Evolutionary conservation across 2,329 filamentous ascomycete genomes (phyloP).

Genomic region (Microdochium paspali): DNA sequence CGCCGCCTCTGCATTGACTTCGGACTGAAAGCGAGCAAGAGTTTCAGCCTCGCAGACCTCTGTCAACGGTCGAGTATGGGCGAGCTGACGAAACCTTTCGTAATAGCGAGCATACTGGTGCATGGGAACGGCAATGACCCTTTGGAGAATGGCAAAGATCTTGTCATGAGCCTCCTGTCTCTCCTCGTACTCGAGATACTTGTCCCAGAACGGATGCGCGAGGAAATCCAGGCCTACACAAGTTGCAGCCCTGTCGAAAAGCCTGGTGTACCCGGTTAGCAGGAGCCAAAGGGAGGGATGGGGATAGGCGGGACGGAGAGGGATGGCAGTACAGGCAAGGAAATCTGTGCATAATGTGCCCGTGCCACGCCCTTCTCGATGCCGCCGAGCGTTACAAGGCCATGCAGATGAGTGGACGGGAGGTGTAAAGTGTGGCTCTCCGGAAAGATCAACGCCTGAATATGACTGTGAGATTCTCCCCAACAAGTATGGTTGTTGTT

Average conservation of each 20-base stretch:
- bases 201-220: slow-evolving; percentile 96
- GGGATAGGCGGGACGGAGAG: slow-evolving; percentile 15
- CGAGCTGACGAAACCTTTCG: slow-evolving; percentile 74
- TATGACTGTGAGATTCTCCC: slow-evolving; percentile 1
- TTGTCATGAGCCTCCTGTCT: slow-evolving; percentile 75
- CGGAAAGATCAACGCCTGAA: slow-evolving; percentile 11
- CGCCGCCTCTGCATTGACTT: slow-evolving; percentile 58
- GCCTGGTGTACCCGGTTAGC: slow-evolving; percentile 43
- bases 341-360: slow-evolving; percentile 41
- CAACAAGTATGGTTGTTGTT: slow-evolving; percentile 35
- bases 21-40: slow-evolving; percentile 58
- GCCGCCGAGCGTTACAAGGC: slow-evolving; percentile 34
- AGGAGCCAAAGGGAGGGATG: slow-evolving; percentile 8
- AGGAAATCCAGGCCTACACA: slow-evolving; percentile 89
- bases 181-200: slow-evolving; percentile 95
- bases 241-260: slow-evolving; percentile 83
- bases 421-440: slow-evolving; percentile 41
- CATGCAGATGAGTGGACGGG: slow-evolving; percentile 59
- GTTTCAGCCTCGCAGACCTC: slow-evolving; percentile 64
- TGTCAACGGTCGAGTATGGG: slow-evolving; percentile 59
- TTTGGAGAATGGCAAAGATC: slow-evolving; percentile 74
- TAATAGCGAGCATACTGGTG: slow-evolving; percentile 95
- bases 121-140: slow-evolving; percentile 83
- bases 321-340: slow-evolving; percentile 49
- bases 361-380: slow-evolving; percentile 26